Base-by-base conservation (phyloP, 1,284 basidiomycete species). In the Irpex lacteus region DNA sequence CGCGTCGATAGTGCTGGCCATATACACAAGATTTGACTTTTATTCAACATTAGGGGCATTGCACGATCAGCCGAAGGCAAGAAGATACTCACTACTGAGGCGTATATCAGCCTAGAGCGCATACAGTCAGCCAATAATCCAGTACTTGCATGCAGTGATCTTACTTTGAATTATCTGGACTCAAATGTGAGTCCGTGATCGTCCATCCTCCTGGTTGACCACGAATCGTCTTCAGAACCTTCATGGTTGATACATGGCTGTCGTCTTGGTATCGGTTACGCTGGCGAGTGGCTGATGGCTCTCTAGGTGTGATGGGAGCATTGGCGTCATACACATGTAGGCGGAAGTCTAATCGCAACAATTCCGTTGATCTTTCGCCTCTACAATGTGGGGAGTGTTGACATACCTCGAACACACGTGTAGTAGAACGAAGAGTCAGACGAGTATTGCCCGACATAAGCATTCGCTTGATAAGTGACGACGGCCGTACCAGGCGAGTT, bases 391-490 rank as follows among this genome's bases (percentile, higher is more conserved):
- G 32, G 15, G 18, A 19, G 60, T 19, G 52, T 34, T 38, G 37
- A 60, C 26, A 32, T 70, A 90, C 92, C 90, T 83, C 92, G 89
- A 55, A 85, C 85, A 69, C 91, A 93, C 3, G 92, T 93, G 70
- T 94, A 94, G 70, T 90, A 94, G 74, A 92, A 90, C 0, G 88
- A 87, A 6, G 89, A 90, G 75, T 94, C 91, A 69, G 82, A 81
- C 13, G 94, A 96, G 76, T 91, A 98, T 75, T 98, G 96, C 0
- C 95, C 98, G 9, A 91, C 94, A 73, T 99, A 99, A 38, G 96
- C 89, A 64, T 95, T 94, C 11, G 88, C 80, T 3, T 84, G 82
- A 71, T 96, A 96, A 44, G 82, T 81, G 1, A 95, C 94, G 0
- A 98, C 96, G 9, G 94, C 86, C 1, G 93, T 92, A 3, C 97